Evolutionary conservation across 106 monocot genomes (phyloP).

Genomic region (Allium fistulosum): DNA sequence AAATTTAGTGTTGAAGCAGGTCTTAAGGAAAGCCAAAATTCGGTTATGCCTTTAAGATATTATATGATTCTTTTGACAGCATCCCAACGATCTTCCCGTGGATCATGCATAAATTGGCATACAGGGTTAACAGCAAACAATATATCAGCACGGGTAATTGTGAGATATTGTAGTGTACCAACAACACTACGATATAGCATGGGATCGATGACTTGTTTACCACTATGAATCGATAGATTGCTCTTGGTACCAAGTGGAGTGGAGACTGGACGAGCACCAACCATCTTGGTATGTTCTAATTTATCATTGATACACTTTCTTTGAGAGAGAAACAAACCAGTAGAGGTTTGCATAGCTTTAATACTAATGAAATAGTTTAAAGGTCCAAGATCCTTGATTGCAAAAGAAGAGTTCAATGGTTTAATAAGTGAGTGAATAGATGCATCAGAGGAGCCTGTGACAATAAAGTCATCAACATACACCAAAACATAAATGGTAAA

Average conservation of each 20-base stretch:
- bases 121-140: constrained; percentile 3
- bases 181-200: background rate
- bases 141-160: constrained; percentile 5
- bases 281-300: background rate
- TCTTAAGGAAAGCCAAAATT: background rate
- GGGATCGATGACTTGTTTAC: background rate
- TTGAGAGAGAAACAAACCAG: background rate
- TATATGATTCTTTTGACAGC: constrained; percentile 6
- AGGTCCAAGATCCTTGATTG: constrained; percentile 1
- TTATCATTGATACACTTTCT: background rate
- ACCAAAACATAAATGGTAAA: background rate
- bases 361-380: constrained; percentile 10
- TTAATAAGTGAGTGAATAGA: background rate
- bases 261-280: background rate
- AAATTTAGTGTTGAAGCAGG: background rate
- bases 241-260: background rate
- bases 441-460: background rate
- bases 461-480: constrained; percentile 9
- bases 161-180: constrained; percentile 8
- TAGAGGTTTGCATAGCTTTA: background rate
- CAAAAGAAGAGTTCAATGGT: background rate
- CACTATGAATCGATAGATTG: background rate
- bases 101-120: constrained; percentile 5
- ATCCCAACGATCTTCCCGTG: background rate
- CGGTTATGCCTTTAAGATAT: background rate